Conservation (phyloP, 345 rosid species). For the Sisymbrium irio region DNA sequence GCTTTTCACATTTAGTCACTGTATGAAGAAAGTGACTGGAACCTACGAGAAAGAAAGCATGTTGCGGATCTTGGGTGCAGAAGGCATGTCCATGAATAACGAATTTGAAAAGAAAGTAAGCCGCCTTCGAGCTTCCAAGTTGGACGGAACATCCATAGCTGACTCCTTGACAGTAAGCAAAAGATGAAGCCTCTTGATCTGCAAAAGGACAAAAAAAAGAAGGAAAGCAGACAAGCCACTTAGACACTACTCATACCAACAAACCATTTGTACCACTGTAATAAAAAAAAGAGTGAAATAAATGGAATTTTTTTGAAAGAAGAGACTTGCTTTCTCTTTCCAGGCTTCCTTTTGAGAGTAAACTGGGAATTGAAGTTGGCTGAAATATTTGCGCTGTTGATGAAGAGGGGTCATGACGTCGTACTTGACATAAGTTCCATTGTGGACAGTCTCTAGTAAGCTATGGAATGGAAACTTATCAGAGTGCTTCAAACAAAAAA, state of each 20-base stretch:
- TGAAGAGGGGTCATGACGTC: constrained; percentile 60
- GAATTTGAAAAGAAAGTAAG: constrained; percentile 67
- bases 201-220: not conserved
- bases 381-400: constrained; percentile 45
- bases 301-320: not conserved
- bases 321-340: constrained; percentile 50
- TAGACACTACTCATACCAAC: constrained; percentile 13
- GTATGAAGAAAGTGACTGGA: constrained; percentile 18
- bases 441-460: constrained; percentile 46
- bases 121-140: constrained; percentile 69
- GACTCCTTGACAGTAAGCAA: constrained; percentile 68
- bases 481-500: constrained; percentile 19
- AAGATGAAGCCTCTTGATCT: constrained; percentile 58
- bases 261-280: not conserved
- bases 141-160: constrained; percentile 66
- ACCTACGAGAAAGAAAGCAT: constrained; percentile 67
- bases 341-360: constrained; percentile 47
- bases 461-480: constrained; percentile 27
- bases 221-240: not conserved
- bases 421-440: constrained; percentile 45
- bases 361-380: constrained; percentile 46
- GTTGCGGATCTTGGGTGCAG: constrained; percentile 59
- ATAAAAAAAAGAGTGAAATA: not conserved
- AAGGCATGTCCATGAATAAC: constrained; percentile 70
- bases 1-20: not conserved